These are phyloP conservation scores for Cutaneotrichosporon arboriforme DNA, from an alignment of 1,284 basidiomycete genomes.

Conservation along the genomic window DNA sequence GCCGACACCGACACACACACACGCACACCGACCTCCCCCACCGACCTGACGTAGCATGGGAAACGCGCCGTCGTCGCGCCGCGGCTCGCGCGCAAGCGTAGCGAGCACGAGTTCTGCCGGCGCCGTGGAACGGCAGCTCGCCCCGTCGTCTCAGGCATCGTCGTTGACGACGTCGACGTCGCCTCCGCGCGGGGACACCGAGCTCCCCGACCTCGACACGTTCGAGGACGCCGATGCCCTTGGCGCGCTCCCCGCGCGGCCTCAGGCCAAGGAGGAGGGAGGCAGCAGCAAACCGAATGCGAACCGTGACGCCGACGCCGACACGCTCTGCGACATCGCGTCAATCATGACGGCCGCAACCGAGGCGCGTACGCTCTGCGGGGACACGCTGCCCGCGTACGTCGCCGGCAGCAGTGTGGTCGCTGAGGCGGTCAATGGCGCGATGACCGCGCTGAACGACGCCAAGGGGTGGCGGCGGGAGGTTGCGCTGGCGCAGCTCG, in stretches of 20 bases:
- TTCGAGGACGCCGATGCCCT: neutral
- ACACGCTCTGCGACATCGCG: conserved; percentile 1
- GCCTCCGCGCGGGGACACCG: neutral
- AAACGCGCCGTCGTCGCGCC: neutral
- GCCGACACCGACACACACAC: too few relatives aligned
- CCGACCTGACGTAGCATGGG: neutral
- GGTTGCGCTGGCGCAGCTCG: conserved; percentile 7
- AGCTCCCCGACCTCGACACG: neutral
- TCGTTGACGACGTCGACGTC: too few relatives aligned
- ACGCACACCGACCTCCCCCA: too few relatives aligned
- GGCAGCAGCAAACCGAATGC: too few relatives aligned
- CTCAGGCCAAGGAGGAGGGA: too few relatives aligned
- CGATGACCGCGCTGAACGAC: conserved; percentile 7
- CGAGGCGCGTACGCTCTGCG: neutral
- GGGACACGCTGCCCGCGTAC: neutral
- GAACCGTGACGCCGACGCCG: neutral
- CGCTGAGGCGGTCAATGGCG: neutral
- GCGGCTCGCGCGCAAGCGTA: neutral
- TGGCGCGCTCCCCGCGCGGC: neutral
- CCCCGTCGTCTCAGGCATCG: neutral
- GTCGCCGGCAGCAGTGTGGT: neutral
- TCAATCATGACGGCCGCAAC: neutral
- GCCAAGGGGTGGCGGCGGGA: conserved; percentile 4
- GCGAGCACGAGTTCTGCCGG: neutral
- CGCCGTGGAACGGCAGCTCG: neutral